Evolutionary conservation across 208 protist species (phyloP).

Genomic region (Trypanosoma platydactyli): DNA sequence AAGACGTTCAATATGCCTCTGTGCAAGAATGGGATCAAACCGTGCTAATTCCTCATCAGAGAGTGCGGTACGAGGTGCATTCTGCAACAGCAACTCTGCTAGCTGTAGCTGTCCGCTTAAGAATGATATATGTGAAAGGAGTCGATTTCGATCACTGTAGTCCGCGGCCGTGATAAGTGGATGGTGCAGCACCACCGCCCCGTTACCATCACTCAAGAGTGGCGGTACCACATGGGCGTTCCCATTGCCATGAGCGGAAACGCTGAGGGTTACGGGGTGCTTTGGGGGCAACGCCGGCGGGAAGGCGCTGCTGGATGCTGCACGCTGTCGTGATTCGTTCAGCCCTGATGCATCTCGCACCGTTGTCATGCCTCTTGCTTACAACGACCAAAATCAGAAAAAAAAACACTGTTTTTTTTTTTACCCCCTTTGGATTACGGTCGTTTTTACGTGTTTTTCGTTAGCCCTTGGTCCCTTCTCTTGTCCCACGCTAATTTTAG

Average conservation of each 20-base stretch:
- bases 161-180: slow-evolving; percentile 60
- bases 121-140: slow-evolving; percentile 88
- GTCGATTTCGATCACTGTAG: slow-evolving; percentile 73
- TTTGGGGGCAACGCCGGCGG: slow-evolving; percentile 22
- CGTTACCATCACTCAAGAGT: not conserved
- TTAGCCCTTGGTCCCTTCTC: slow-evolving; percentile 4
- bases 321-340: slow-evolving; percentile 12
- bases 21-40: slow-evolving; percentile 82
- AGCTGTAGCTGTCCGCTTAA: slow-evolving; percentile 80
- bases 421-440: too few species aligned
- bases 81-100: slow-evolving; percentile 66
- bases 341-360: not conserved
- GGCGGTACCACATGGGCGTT: not conserved
- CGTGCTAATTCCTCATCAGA: slow-evolving; percentile 38
- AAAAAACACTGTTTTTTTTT: too few species aligned
- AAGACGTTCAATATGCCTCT: slow-evolving; percentile 76
- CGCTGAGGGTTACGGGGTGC: slow-evolving; percentile 1
- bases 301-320: slow-evolving; percentile 22
- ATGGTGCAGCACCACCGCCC: slow-evolving; percentile 10
- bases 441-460: slow-evolving; percentile 5
- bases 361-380: not conserved
- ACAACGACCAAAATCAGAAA: too few species aligned
- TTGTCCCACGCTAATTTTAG: too few species aligned
- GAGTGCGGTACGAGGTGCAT: slow-evolving; percentile 46
- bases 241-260: not conserved